Percentiles rank a stretch among this genome's conserved stretches.
These are phyloP conservation scores for Colletotrichum tabaci DNA, from an alignment of 2,329 filamentous ascomycete species.

Conservation along the genomic window DNA sequence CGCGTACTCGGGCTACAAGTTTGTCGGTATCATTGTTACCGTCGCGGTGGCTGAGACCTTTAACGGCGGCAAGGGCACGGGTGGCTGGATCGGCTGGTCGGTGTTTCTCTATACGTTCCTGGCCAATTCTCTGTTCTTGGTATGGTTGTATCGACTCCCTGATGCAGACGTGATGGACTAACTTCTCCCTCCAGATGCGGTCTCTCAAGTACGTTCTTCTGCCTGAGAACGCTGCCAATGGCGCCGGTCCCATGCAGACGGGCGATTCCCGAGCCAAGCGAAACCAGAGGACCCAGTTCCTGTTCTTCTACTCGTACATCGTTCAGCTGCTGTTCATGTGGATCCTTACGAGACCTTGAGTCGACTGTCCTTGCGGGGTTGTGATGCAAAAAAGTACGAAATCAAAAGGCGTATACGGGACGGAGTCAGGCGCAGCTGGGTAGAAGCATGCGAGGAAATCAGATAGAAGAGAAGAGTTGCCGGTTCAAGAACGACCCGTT, in stretches of 20 bases:
- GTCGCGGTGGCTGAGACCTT: slow-evolving; percentile 85
- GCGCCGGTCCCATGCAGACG: slow-evolving; percentile 73
- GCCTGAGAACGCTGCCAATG: slow-evolving; percentile 81
- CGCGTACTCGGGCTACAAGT: slow-evolving; percentile 98
- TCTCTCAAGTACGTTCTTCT: slow-evolving; percentile 96
- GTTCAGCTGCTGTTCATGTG: slow-evolving; percentile 98
- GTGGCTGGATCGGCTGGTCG: slow-evolving; percentile 89
- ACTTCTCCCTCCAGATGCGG: slow-evolving; percentile 75
- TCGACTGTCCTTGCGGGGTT: not conserved
- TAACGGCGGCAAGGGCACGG: slow-evolving; percentile 84
- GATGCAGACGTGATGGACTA: slow-evolving; percentile 25
- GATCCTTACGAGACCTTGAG: slow-evolving; percentile 67
- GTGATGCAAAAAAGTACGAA: not conserved
- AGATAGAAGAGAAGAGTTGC: slow-evolving; percentile 17
- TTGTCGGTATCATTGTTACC: slow-evolving; percentile 95
- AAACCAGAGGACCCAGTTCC: slow-evolving; percentile 89
- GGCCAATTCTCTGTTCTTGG: slow-evolving; percentile 95
- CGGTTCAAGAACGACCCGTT: slow-evolving; percentile 4
- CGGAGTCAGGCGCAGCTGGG: slow-evolving; percentile 16
- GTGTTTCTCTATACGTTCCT: slow-evolving; percentile 93
- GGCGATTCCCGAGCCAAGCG: slow-evolving; percentile 85
- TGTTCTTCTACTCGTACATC: slow-evolving; percentile 94
- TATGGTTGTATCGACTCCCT: slow-evolving; percentile 61
- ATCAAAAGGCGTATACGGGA: slow-evolving; percentile 1
- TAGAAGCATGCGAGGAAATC: slow-evolving; percentile 1